Evolutionary conservation across 306 rosid genomes (phyloP), one percentile per base, ranked within the genome.

Genomic region (Trifolium dubium): DNA sequence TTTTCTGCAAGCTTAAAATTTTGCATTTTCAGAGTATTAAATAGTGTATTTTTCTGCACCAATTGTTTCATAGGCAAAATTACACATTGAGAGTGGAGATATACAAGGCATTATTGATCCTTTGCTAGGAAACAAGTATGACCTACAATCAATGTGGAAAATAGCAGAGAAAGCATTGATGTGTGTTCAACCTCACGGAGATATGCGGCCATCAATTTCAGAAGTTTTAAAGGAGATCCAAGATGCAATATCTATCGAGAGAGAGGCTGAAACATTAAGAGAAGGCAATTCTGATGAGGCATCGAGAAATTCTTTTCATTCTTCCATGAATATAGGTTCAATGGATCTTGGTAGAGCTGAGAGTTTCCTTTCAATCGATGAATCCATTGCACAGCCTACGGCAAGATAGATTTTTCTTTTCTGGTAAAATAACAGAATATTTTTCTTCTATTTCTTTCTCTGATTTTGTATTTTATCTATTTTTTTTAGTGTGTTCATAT

Each of bases 141-240:
- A 94, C 75, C 86, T 94, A 37, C 99, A 94, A 72, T 94, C 99
- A 8, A 89, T 94, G 92, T 94, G 99, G 99, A 94, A 94, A 84
- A 92, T 94, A 62, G 99, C 99, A 7, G 99, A 94, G 87, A 94
- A 85, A 83, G 99, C 99, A 8, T 80, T 94, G 88, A 88, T 92
- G 97, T 94, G 99, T 67, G 97, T 92, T 61, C 92, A 87, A 80
- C 89, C 97, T 19, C 95, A 94, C 10, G 99, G 96, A 35, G 81
- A 87, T 58, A 82, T 86, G 97, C 70, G 99, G 62, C 99, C 99
- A 8, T 87, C 97, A 10, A 94, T 94, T 34, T 92, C 99, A 0
- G 99, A 94, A 71, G 97, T 94, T 74, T 88, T 94, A 8, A 94
- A 94, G 85, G 99, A 94, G 91, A 90, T 94, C 46, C 99, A 94